Evolutionary conservation across 169 alveolate genomes (phyloP), one percentile per base, ranked within the genome.

Genomic region (Plasmodium malariae): DNA sequence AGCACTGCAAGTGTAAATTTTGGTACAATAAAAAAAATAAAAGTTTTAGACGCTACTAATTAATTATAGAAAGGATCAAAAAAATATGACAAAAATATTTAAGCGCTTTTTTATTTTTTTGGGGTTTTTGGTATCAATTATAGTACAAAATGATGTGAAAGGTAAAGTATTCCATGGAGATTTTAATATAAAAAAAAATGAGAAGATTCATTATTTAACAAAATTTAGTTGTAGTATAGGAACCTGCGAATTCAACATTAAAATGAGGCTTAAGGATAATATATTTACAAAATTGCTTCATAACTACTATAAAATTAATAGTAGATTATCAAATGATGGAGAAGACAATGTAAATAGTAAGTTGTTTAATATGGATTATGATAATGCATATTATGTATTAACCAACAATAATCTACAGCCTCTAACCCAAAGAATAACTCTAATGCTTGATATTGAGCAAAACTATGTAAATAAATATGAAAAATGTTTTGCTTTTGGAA

Each of bases 211-310:
- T 55, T 78, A 78, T 69, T 78, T 78, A 54, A 78, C 89, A 63
- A 78, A 78, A 21, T 78, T 78, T 24, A 78, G 89, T 51, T 78
- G 89, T 40, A 78, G 55, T 68, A 78, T 78, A 63, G 89, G 89
- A 17, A 78, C 89, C 12, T 78, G 89, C 43, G 65, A 78, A 43
- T 78, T 78, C 19, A 78, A 28, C n/a, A 62, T 78, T 62, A 78
- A 78, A 78, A 78, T 78, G 89, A 78, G 43, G 26, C 89, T 78
- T 78, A 78, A 49, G 55, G 89, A 78, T 34, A 78, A 78, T 69
- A 78, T 78, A 51, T 43, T 32, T 28, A 40, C 65, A 26, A 78
- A 78, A 40, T 45, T 78, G 48, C 51, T 62, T 7, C 40, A 78
- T 17, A 32, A 62, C 26, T 78, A 78, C 55, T 78, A 78, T 55